A percentile compares a stretch with the other conserved stretches of the same genome.
Evolutionary conservation across 2,329 filamentous ascomycete genomes (phyloP).

Genomic region (Aspergillus puulaauensis): DNA sequence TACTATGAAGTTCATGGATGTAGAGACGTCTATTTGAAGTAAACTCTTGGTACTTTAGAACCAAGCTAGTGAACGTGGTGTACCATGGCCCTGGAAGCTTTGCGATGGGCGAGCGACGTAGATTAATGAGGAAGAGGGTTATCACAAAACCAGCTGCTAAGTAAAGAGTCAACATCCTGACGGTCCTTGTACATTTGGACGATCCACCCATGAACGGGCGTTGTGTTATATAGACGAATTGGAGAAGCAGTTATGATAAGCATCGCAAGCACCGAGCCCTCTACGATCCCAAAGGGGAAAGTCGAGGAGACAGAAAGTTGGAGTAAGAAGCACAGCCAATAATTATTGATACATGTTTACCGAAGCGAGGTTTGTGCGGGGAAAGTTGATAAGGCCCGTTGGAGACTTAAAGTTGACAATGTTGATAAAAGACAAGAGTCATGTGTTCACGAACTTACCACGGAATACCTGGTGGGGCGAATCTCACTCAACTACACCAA

Average conservation of each 20-base stretch:
- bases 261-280: background rate
- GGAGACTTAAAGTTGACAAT: background rate
- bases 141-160: background rate
- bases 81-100: constrained; percentile 31
- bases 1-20: constrained; percentile 27
- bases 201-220: background rate
- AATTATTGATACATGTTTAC: background rate
- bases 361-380: constrained; percentile 1
- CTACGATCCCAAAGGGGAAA: background rate
- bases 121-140: background rate
- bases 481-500: background rate
- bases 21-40: constrained; percentile 26
- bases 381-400: background rate
- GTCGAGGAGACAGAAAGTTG: background rate
- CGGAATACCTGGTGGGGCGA: background rate
- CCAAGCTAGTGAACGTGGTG: constrained; percentile 27
- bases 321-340: constrained; percentile 1
- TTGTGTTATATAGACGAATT: background rate
- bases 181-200: background rate
- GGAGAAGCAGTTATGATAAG: background rate
- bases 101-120: constrained; percentile 1
- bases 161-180: constrained; percentile 6
- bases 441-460: background rate
- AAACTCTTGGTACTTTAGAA: constrained; percentile 34
- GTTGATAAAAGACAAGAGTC: background rate